A percentile compares a stretch with the other conserved stretches of the same genome.
phyloP scores from a whole-genome alignment of 2,329 filamentous ascomycete species.

The Coleophoma cylindrospora region DNA sequence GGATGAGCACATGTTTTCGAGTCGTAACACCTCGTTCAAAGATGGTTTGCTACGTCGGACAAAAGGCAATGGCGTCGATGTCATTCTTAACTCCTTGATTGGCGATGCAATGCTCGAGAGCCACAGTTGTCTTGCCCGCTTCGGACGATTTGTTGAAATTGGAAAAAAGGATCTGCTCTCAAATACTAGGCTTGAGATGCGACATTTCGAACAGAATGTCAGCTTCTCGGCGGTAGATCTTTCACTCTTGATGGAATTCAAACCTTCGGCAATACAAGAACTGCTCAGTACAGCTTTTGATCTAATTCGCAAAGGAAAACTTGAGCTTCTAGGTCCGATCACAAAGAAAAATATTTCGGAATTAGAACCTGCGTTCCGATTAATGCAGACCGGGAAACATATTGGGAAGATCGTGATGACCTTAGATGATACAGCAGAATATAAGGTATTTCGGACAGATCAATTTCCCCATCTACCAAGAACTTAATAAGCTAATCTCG shows the following conservation, averaged over 20 bases:
- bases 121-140: constrained; percentile 36
- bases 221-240: neutral
- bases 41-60: constrained; percentile 27
- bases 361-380: neutral
- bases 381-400: neutral
- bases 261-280: too few relatives aligned
- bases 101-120: constrained; percentile 36
- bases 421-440: too few relatives aligned
- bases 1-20: constrained; percentile 30
- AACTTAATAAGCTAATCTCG: neutral
- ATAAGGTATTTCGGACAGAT: neutral
- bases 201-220: neutral
- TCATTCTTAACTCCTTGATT: constrained; percentile 41
- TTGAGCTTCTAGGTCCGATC: neutral
- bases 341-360: constrained; percentile 2
- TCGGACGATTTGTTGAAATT: constrained; percentile 30
- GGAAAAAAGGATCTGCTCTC: neutral
- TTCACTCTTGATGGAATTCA: too few relatives aligned
- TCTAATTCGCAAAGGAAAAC: neutral
- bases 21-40: constrained; percentile 28
- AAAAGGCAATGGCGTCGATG: constrained; percentile 30
- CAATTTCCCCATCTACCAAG: neutral
- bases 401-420: neutral
- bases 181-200: neutral
- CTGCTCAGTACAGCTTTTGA: neutral